These are phyloP conservation scores for Angomonas ambiguus DNA, from an alignment of 208 protist genomes.

Conservation along the genomic window DNA sequence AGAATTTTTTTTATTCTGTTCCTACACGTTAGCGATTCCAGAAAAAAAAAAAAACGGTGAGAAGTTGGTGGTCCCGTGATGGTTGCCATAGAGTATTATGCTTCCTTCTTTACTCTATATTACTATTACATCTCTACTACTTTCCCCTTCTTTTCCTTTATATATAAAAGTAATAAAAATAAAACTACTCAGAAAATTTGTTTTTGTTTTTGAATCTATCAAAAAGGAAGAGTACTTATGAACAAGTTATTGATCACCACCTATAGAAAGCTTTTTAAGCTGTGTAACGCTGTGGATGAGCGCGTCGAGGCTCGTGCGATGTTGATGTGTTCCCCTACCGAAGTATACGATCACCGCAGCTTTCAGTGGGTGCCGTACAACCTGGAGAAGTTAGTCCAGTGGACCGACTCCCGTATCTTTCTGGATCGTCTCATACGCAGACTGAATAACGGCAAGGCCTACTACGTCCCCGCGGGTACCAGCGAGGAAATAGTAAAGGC, in stretches of 20 bases:
- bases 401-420: slow-evolving; percentile 57
- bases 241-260: slow-evolving; percentile 66
- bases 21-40: too few species aligned
- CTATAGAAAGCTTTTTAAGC: slow-evolving; percentile 71
- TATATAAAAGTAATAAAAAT: neutral
- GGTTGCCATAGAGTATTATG: too few species aligned
- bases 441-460: slow-evolving; percentile 56
- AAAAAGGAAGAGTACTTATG: too few species aligned
- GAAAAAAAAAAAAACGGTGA: too few species aligned
- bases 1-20: too few species aligned
- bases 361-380: slow-evolving; percentile 49
- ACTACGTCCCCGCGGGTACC: slow-evolving; percentile 49
- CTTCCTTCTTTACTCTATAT: too few species aligned
- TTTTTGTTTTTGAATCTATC: too few species aligned
- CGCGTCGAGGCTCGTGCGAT: slow-evolving; percentile 56
- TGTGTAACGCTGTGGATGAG: slow-evolving; percentile 41
- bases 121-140: too few species aligned
- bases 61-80: too few species aligned
- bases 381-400: slow-evolving; percentile 33
- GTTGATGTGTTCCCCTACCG: slow-evolving; percentile 47
- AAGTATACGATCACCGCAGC: slow-evolving; percentile 55
- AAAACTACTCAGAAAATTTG: too few species aligned
- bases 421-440: slow-evolving; percentile 70
- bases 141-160: too few species aligned
- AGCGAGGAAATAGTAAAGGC: slow-evolving; percentile 17